Evolutionary conservation across 306 rosid species (phyloP), one percentile per base, ranked within the genome.

Genomic region (Lathyrus sativus): DNA sequence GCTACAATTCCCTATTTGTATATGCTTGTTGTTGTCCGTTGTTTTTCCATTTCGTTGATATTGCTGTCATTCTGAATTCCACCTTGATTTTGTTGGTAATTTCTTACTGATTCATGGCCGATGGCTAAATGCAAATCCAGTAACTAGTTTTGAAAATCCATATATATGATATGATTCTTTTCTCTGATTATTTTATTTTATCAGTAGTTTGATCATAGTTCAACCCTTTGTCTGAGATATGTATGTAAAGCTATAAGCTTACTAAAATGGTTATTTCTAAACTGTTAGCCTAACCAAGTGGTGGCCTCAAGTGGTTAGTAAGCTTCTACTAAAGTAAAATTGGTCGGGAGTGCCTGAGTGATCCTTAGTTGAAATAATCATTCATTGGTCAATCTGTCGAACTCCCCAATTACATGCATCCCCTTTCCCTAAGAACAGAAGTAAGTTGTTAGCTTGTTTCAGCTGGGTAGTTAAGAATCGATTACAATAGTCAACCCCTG

Each of bases 1-100:
- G 11, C 44, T 65, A 19, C 37, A 29, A 3, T 45, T 54, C 10
- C 58, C 51, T 74, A 35, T 18, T 70, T 39, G 3, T 31, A 19
- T 44, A 57, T 74, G 38, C 35, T 68, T 54, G 57, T 15, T 62
- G 43, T 15, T 62, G 43, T 28, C 31, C 14, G 11, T 38, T 9
- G 15, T 59, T 43, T 28, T 10, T 63, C 19, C 37, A 38, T 51
- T 69, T 62, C 29, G 31, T 22, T 54, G 19, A 17, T 62, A 65
- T 33, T 68, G 19, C 24, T 13, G 53, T 41, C 8, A 8, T 15
- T 59, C 44, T 72, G 28, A 13, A 45, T 31, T 48, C 22, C 44
- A 2, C 14, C 11, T 51, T 42, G 44, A 39, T 44, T 29, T 45
- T 68, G 68, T 28, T 2, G 7, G 41, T 44, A 7, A 5, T 60